Conservation (phyloP, 2,329 filamentous ascomycete species). For the Bipolaris bicolor region DNA sequence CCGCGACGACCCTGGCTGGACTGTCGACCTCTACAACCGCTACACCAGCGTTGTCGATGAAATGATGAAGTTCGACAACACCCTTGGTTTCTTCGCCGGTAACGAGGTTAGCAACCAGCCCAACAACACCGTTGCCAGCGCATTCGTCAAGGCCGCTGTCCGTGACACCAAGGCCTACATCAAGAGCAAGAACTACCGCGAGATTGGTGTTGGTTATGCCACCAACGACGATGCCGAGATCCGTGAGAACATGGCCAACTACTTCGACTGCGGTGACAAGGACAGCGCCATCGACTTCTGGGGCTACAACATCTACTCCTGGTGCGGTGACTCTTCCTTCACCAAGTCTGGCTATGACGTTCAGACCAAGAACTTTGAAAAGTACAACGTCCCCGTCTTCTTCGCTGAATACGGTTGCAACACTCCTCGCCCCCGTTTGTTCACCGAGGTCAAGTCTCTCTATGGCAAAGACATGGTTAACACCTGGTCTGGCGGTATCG, state of each 20-base stretch:
- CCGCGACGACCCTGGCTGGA: slow-evolving; percentile 79
- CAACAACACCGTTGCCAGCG: slow-evolving; percentile 88
- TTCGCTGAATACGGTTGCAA: slow-evolving; percentile 99
- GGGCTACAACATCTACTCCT: slow-evolving; percentile 99
- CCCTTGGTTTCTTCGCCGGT: slow-evolving; percentile 96
- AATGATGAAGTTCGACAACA: slow-evolving; percentile 83
- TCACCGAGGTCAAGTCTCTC: slow-evolving; percentile 82
- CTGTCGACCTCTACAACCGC: slow-evolving; percentile 74
- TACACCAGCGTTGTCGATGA: slow-evolving; percentile 86
- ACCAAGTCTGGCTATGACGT: slow-evolving; percentile 77
- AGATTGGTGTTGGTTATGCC: slow-evolving; percentile 91
- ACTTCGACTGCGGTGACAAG: slow-evolving; percentile 85
- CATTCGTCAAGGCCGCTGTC: slow-evolving; percentile 96
- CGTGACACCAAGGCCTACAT: slow-evolving; percentile 97
- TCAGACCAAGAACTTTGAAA: slow-evolving; percentile 83
- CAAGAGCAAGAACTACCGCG: slow-evolving; percentile 74
- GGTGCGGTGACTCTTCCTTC: slow-evolving; percentile 88
- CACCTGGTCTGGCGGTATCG: slow-evolving; percentile 94
- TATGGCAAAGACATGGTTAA: slow-evolving; percentile 80
- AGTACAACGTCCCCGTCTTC: slow-evolving; percentile 94
- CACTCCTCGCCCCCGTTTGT: slow-evolving; percentile 71
- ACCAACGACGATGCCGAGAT: slow-evolving; percentile 91
- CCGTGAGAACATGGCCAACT: slow-evolving; percentile 80
- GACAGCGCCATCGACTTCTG: slow-evolving; percentile 86
- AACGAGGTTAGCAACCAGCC: slow-evolving; percentile 93